phyloP scores from a whole-genome alignment of 169 alveolate species.

The Plasmodium yoelii region DNA sequence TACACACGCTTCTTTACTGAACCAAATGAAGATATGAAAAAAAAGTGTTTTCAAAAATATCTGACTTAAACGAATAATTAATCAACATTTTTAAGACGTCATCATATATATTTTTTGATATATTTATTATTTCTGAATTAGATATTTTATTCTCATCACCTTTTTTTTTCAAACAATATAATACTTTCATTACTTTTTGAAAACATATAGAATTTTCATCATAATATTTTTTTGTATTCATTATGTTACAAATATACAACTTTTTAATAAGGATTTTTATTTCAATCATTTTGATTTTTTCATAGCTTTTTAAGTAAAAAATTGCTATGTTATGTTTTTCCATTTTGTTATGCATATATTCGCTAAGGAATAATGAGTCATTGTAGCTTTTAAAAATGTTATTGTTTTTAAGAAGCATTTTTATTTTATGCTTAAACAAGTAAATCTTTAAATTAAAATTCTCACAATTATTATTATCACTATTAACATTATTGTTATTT shows the following conservation, averaged over 20 bases:
- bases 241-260: slow-evolving; percentile 34
- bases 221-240: not conserved
- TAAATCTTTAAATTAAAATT: slow-evolving; percentile 1
- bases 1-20: not conserved
- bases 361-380: slow-evolving; percentile 30
- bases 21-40: slow-evolving; percentile 49
- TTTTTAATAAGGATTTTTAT: slow-evolving; percentile 46
- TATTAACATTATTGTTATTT: no score
- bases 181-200: slow-evolving; percentile 64
- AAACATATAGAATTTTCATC: slow-evolving; percentile 16
- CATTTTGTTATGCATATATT: slow-evolving; percentile 35
- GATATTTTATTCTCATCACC: slow-evolving; percentile 1
- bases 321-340: slow-evolving; percentile 39
- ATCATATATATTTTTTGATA: slow-evolving; percentile 39
- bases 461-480: not conserved
- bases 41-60: slow-evolving; percentile 6
- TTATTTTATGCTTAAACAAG: slow-evolving; percentile 65
- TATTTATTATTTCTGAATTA: slow-evolving; percentile 30
- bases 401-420: slow-evolving; percentile 13
- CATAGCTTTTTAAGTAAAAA: slow-evolving; percentile 40
- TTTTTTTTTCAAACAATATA: slow-evolving; percentile 20
- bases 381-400: slow-evolving; percentile 57
- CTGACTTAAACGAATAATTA: slow-evolving; percentile 21
- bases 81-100: slow-evolving; percentile 57
- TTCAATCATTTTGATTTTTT: slow-evolving; percentile 46